These are phyloP conservation scores for Cytospora piceicola DNA, from an alignment of 2,329 filamentous ascomycete genomes.

Conservation along the genomic window DNA sequence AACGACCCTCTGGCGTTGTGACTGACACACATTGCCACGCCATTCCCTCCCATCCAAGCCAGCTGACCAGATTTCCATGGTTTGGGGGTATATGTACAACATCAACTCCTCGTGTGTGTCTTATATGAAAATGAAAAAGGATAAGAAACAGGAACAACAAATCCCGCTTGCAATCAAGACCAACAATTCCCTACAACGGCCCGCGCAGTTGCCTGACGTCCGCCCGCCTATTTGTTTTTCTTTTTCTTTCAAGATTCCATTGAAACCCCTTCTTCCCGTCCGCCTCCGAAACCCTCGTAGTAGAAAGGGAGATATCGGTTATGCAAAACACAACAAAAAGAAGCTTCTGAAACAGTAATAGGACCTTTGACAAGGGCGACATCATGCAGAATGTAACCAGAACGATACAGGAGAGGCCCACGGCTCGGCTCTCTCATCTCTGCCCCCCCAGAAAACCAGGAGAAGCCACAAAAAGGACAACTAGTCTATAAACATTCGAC, in stretches of 20 bases:
- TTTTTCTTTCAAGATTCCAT: not conserved
- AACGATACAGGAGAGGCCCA: not conserved
- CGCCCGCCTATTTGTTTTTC: not conserved
- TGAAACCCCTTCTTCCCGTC: not conserved
- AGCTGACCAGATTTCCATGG: not conserved
- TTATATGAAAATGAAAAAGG: not conserved
- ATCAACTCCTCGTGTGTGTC: not conserved
- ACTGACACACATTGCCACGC: not conserved
- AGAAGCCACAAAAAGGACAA: not conserved
- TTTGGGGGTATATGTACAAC: slow-evolving; percentile 1
- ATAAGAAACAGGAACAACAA: not conserved
- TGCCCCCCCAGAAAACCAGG: not conserved
- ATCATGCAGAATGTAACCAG: not conserved
- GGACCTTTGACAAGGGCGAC: not conserved
- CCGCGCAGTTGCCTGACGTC: not conserved
- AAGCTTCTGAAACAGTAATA: not conserved
- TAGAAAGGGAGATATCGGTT: not conserved
- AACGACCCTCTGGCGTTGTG: too few species aligned
- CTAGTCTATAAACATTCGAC: not conserved
- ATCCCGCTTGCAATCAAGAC: not conserved
- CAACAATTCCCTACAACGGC: not conserved
- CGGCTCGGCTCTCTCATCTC: not conserved
- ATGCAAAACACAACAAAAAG: not conserved
- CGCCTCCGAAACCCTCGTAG: not conserved
- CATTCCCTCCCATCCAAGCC: not conserved